These are phyloP conservation scores for Amauroascus niger DNA, from an alignment of 2,329 filamentous ascomycete species.

Conservation along the genomic window DNA sequence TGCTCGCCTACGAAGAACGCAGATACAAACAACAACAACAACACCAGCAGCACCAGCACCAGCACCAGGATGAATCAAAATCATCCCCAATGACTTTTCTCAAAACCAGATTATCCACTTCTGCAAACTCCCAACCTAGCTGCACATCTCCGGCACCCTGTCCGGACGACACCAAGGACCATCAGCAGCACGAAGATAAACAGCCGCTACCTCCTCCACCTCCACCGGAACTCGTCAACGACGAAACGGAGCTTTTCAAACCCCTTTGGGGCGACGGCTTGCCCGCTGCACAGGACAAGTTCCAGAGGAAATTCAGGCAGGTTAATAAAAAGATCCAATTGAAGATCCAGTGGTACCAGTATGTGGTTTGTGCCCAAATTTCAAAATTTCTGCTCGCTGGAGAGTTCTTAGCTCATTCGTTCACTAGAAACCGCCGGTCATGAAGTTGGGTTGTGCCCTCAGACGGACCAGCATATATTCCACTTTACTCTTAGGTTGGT, in stretches of 20 bases:
- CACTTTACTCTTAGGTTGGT: too few species aligned
- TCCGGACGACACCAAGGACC: background rate
- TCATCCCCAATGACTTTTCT: background rate
- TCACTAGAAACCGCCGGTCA: too few species aligned
- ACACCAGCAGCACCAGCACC: background rate
- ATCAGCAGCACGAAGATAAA: background rate
- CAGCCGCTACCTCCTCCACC: background rate
- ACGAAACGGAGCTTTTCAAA: slow-evolving; percentile 2
- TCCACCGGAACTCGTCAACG: background rate
- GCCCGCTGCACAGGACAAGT: background rate
- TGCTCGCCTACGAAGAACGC: slow-evolving; percentile 11
- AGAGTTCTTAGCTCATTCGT: too few species aligned
- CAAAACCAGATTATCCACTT: background rate
- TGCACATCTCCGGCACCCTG: background rate
- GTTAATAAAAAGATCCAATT: background rate
- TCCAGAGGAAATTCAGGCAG: background rate
- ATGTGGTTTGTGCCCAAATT: background rate
- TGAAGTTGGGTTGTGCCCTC: too few species aligned
- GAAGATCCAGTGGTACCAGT: background rate
- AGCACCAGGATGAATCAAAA: background rate
- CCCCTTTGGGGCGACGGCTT: background rate
- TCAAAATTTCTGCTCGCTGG: too few species aligned
- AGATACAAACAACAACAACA: slow-evolving; percentile 5
- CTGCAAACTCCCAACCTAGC: background rate
- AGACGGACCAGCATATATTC: too few species aligned